These are phyloP conservation scores for Hypoxylon sp. DNA, from an alignment of 2,329 filamentous ascomycete genomes.

Conservation along the genomic window DNA sequence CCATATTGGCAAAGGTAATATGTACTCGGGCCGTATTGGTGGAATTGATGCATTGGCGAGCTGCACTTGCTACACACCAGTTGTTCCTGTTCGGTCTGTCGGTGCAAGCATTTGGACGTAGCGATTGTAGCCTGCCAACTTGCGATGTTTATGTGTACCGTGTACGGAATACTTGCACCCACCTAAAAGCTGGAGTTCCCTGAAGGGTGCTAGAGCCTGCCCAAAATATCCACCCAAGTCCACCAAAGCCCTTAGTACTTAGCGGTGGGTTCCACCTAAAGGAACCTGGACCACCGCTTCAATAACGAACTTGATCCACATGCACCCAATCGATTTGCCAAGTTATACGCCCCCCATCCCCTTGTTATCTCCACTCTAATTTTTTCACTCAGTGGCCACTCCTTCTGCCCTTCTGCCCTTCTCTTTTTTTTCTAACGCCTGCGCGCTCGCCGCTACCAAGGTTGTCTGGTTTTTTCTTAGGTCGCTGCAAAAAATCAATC, in stretches of 20 bases:
- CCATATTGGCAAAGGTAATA: neutral
- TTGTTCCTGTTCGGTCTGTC: conserved; percentile 3
- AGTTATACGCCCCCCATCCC: conserved; percentile 13
- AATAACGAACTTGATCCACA: conserved; percentile 5
- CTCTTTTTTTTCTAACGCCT: conserved; percentile 24
- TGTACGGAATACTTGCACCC: conserved; percentile 9
- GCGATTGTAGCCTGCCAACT: no score
- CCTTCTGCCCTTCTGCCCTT: neutral
- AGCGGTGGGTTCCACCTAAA: conserved; percentile 9
- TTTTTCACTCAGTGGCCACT: conserved; percentile 28
- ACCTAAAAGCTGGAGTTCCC: conserved; percentile 17
- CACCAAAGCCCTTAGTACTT: no score
- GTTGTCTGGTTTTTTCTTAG: conserved; percentile 4
- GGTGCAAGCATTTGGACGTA: no score
- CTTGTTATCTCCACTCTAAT: conserved; percentile 18
- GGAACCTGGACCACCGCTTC: conserved; percentile 24
- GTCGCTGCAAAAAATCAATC: no score
- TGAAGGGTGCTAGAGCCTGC: conserved; percentile 26
- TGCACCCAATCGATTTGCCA: conserved; percentile 10
- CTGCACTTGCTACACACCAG: conserved; percentile 1
- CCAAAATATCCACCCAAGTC: no score
- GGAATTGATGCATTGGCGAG: conserved; percentile 16
- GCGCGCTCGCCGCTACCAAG: conserved; percentile 30
- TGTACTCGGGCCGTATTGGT: conserved; percentile 20
- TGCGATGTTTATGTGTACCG: no score